phyloP scores from a whole-genome alignment of 2,329 filamentous ascomycete genomes.

The Fusarium bactridioides region DNA sequence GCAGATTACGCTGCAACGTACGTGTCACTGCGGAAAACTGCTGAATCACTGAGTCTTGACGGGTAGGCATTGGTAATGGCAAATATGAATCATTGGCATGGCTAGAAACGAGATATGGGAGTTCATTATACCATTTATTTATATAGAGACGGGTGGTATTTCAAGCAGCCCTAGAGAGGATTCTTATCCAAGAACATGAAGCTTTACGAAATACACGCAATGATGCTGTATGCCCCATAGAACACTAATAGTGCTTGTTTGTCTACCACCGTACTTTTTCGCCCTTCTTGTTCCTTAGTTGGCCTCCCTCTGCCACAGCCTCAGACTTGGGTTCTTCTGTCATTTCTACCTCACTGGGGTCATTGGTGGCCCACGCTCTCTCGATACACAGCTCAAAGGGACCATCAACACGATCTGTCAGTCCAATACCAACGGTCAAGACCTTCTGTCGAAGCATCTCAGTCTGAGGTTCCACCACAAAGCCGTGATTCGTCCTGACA shows the following conservation, averaged over 20 bases:
- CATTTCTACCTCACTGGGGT: slow-evolving; percentile 41
- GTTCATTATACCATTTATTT: slow-evolving; percentile 26
- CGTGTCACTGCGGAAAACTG: slow-evolving; percentile 60
- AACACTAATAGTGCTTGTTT: background rate
- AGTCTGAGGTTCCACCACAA: slow-evolving; percentile 90
- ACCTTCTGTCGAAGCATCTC: slow-evolving; percentile 89
- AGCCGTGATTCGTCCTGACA: slow-evolving; percentile 91
- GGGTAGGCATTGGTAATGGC: slow-evolving; percentile 11
- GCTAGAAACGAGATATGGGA: background rate
- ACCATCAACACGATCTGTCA: slow-evolving; percentile 89
- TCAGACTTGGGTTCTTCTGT: slow-evolving; percentile 21
- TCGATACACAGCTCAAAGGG: slow-evolving; percentile 89
- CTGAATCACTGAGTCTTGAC: slow-evolving; percentile 43
- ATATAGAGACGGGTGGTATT: slow-evolving; percentile 7
- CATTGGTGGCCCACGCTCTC: slow-evolving; percentile 89
- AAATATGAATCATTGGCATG: background rate
- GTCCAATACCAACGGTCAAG: slow-evolving; percentile 81
- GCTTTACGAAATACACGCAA: slow-evolving; percentile 5
- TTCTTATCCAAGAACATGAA: background rate
- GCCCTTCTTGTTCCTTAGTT: slow-evolving; percentile 50
- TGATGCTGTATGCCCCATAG: background rate
- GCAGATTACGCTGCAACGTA: slow-evolving; percentile 74
- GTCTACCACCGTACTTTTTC: slow-evolving; percentile 50
- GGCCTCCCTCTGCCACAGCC: slow-evolving; percentile 35
- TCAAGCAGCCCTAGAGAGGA: background rate